Conservation (phyloP, 2,329 filamentous ascomycete species). For the Sporothrix dimorphospora region DNA sequence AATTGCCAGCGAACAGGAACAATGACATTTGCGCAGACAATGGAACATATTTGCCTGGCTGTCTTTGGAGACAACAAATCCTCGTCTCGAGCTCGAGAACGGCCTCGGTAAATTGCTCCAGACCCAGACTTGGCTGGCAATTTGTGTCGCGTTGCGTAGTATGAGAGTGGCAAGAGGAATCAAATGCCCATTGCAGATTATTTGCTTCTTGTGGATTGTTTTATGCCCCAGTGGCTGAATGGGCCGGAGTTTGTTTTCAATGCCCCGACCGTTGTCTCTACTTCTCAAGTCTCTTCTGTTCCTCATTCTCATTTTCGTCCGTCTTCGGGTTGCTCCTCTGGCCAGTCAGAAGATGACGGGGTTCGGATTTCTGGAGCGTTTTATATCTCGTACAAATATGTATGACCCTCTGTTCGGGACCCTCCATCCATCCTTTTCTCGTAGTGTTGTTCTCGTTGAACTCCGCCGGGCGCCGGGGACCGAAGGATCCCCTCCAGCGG, state of each 20-base stretch:
- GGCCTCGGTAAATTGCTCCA: neutral
- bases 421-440: neutral
- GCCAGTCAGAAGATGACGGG: neutral
- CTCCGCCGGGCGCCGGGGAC: slow-evolving; percentile 2
- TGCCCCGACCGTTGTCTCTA: neutral
- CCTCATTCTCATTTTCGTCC: slow-evolving; percentile 7
- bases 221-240: neutral
- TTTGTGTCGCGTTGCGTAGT: neutral
- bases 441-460: neutral
- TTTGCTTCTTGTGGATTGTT: neutral
- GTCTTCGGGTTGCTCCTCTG: neutral
- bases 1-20: neutral
- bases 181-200: neutral
- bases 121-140: too few species aligned
- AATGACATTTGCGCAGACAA: neutral
- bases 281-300: neutral
- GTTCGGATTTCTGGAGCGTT: neutral
- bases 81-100: neutral
- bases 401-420: neutral
- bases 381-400: neutral
- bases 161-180: neutral
- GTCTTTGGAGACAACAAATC: neutral
- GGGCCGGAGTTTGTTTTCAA: neutral
- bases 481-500: neutral
- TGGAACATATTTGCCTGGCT: neutral